Conservation (phyloP, 805 yeast species). For the Lipomyces anomalus region DNA sequence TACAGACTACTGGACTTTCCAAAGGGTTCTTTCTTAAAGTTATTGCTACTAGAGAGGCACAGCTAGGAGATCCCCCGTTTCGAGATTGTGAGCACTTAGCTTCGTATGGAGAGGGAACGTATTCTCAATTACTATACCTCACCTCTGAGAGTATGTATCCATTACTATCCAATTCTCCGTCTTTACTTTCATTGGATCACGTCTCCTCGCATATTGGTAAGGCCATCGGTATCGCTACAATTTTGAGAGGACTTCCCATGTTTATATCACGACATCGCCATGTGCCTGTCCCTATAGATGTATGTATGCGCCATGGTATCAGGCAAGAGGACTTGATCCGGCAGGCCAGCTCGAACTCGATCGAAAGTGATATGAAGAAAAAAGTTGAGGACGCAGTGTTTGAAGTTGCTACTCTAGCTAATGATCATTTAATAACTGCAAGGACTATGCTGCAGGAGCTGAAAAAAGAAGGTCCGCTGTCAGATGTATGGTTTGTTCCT, state of each 20-base stretch:
- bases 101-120: constrained; percentile 73
- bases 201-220: constrained; percentile 68
- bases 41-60: constrained; percentile 52
- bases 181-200: constrained; percentile 37
- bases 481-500: constrained; percentile 62
- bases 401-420: constrained; percentile 67
- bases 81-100: constrained; percentile 53
- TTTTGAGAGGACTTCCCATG: constrained; percentile 54
- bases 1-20: constrained; percentile 44
- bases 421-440: constrained; percentile 73
- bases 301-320: constrained; percentile 47
- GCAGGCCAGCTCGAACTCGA: constrained; percentile 23
- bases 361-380: constrained; percentile 31
- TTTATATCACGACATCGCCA: constrained; percentile 48
- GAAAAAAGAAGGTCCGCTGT: constrained; percentile 28
- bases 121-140: constrained; percentile 66
- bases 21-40: constrained; percentile 52
- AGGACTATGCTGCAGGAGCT: constrained; percentile 46
- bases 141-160: constrained; percentile 53
- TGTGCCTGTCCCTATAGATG: constrained; percentile 58
- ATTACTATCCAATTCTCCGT: too few species aligned
- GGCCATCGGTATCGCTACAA: constrained; percentile 63
- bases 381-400: constrained; percentile 54
- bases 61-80: constrained; percentile 45
- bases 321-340: constrained; percentile 58